phyloP scores from a whole-genome alignment of 208 protist species.

The Naegleria fowleri region DNA sequence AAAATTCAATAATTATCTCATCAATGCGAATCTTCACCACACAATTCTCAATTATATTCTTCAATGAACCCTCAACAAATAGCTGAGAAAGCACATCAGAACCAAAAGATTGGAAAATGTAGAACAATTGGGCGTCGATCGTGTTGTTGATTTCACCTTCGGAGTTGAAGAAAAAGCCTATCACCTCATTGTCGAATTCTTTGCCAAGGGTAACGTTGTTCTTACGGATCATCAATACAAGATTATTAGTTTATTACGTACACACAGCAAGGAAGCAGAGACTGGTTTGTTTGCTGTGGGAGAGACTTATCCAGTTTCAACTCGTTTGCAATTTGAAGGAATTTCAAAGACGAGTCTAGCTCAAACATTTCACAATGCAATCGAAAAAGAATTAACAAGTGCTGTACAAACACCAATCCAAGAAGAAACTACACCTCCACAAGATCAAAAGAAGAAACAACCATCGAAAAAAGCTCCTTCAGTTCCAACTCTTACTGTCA shows the following conservation, averaged over 20 bases:
- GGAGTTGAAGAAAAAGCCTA: constrained; percentile 66
- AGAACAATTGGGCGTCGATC: constrained; percentile 86
- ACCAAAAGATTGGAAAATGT: constrained; percentile 80
- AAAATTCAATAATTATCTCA: not conserved
- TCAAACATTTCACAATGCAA: not conserved
- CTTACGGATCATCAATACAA: constrained; percentile 83
- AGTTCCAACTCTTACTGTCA: not conserved
- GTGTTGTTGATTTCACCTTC: constrained; percentile 89
- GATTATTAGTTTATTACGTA: constrained; percentile 84
- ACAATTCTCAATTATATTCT: not conserved
- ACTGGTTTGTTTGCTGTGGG: constrained; percentile 53
- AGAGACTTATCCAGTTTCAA: constrained; percentile 54
- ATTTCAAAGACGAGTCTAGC: constrained; percentile 27
- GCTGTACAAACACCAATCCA: not conserved
- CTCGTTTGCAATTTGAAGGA: constrained; percentile 23
- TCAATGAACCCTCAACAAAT: not conserved
- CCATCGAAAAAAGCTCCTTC: not conserved
- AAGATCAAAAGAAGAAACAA: not conserved
- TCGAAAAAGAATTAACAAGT: not conserved
- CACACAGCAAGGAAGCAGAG: constrained; percentile 69
- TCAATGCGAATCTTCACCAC: not conserved
- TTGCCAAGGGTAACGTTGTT: constrained; percentile 89
- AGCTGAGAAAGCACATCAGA: constrained; percentile 89
- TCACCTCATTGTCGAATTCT: constrained; percentile 72
- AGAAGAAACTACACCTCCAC: not conserved